Base-by-base conservation (phyloP, 345 rosid genomes). In the Salix brachista region DNA sequence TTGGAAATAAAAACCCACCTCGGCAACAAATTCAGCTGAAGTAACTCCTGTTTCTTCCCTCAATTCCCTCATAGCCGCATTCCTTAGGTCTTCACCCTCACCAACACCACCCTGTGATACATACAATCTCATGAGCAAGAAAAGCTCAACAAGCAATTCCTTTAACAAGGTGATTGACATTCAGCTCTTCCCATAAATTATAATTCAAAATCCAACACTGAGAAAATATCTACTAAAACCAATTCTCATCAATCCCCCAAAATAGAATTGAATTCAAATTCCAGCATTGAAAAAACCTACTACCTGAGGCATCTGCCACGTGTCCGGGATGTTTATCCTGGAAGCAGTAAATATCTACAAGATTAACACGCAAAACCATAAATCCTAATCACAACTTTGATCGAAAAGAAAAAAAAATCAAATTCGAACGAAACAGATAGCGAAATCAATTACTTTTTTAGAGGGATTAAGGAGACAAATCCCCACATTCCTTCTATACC, bases 21-120 rank as follows among this genome's bases (percentile, higher is more conserved):
- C 99, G 4, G 99, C 88, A 21, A 93, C 30, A 56, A 90, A 80
- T 77, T 92, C 91, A 37, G 96, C 97, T 1, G 99, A 96, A 79
- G 85, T 84, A 65, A 96, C 89, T n/a, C 98, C 99, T 0, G 99
- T 93, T 82, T 96, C 99, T 87, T 96, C 99, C 84, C 86, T 93
- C 78, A 96, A 84, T 86, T 93, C 98, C 80, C 99, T 86, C 76
- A 88, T 73, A 30, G 91, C 99, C 1, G 99, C 99, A 81, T 26
- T 80, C 81, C 82, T 90, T 41, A 95, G 96, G 84, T 96, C 99
- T 87, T 96, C 99, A 73, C 82, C 85, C 54, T 88, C 95, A 32
- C 87, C 97, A 73, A 91, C 90, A 77, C 99, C 98, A 70, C 98
- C 99, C 99, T 94, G 76, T 64, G 34, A 39, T 11, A 34, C 18